Evolutionary conservation across 306 rosid species (phyloP), one percentile per base, ranked within the genome.

Genomic region (Cucurbita ficifolia): DNA sequence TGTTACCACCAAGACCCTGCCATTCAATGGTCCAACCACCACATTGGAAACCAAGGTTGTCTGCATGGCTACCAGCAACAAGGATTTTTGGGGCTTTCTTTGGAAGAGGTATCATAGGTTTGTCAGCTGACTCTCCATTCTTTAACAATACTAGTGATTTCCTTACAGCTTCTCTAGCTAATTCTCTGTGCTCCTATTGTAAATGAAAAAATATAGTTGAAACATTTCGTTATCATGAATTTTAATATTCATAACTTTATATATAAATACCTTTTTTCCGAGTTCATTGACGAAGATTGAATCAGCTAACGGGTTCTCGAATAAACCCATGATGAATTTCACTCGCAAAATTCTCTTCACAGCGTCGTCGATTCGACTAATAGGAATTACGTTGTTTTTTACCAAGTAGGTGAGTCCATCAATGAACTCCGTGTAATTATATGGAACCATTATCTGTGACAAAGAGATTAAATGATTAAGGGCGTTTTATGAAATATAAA

Each of bases 11-110:
- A 6, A 74, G 56, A 21, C 83, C 81, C 14, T 79, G 79, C 86
- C 83, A 83, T 13, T 76, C 79, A 2, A 79, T 79, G 11, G 86
- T 83, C 86, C 86, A 83, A 57, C 86, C 86, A 13, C 83, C 86
- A 40, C 83, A 83, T 62, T 79, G 86, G 61, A 60, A 42, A 6
- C 86, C 86, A 62, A 83, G 76, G 74, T 83, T 77, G 43, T 83
- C 49, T 19, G 86, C 86, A 74, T 83, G 86, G 69, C 67, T 73
- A 2, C 83, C 86, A 3, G 79, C 81, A 8, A 83, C 83, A 21
- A 83, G 79, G 36, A 83, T 76, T 56, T 83, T 83, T 16, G 43
- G 33, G 1, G 77, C 45, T 59, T 73, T 83, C 64, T 79, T 83
- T 11, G 79, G 76, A 55, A 83, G 81, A 5, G 86, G 83, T 5